phyloP scores from a whole-genome alignment of 78 protist genomes.

The Anaeramoeba flamelloides region DNA sequence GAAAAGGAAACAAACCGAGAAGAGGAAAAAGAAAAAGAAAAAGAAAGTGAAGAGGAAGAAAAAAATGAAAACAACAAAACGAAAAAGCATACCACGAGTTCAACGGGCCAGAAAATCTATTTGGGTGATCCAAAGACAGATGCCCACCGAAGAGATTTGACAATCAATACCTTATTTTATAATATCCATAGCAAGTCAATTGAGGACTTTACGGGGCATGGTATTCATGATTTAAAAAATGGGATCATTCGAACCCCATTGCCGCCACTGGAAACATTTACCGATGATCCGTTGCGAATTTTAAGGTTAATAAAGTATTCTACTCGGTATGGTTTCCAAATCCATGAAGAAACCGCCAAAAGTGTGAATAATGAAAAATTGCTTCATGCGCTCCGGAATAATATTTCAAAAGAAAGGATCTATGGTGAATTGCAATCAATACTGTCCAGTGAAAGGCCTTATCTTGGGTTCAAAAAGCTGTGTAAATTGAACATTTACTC shows the following conservation, averaged over 20 bases:
- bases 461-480: too few species aligned
- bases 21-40: too few species aligned
- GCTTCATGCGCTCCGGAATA: neutral
- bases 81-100: too few species aligned
- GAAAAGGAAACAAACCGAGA: too few species aligned
- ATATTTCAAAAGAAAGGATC: neutral
- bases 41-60: too few species aligned
- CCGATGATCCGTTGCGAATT: conserved; percentile 84
- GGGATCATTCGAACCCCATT: conserved; percentile 65
- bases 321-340: conserved; percentile 34
- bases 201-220: conserved; percentile 19
- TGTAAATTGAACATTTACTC: too few species aligned
- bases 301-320: conserved; percentile 67
- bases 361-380: neutral
- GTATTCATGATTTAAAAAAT: conserved; percentile 41
- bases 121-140: conserved; percentile 74
- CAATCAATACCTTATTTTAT: conserved; percentile 78
- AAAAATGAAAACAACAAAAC: too few species aligned
- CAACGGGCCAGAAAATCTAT: neutral
- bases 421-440: neutral
- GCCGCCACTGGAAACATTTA: conserved; percentile 53
- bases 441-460: too few species aligned
- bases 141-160: conserved; percentile 80
- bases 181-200: conserved; percentile 39
- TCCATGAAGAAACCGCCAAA: conserved; percentile 27